Conservation (phyloP, 2,329 filamentous ascomycete species). For the Aspergillus hortae region DNA sequence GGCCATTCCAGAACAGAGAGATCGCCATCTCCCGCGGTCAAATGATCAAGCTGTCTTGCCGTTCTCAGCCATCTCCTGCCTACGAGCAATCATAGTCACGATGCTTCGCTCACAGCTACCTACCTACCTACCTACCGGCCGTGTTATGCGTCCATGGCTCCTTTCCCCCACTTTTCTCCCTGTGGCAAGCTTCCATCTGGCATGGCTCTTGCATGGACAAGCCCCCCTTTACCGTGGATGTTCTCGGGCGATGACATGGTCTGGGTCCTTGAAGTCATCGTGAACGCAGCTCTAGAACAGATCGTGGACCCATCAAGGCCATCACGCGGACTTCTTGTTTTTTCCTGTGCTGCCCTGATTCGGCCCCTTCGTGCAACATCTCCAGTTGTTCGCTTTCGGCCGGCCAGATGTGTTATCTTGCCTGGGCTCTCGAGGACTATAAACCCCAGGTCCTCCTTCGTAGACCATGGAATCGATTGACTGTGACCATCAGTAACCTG, state of each 20-base stretch:
- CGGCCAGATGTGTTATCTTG: constrained; percentile 6
- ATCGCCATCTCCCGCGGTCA: constrained; percentile 16
- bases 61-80: constrained; percentile 11
- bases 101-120: constrained; percentile 7
- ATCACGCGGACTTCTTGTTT: constrained; percentile 25
- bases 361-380: constrained; percentile 7
- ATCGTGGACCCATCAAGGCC: constrained; percentile 12
- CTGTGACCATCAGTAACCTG: not conserved
- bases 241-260: constrained; percentile 14
- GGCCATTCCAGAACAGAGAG: constrained; percentile 16
- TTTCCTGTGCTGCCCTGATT: constrained; percentile 13
- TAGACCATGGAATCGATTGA: not conserved
- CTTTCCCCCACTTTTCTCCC: constrained; percentile 8
- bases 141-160: constrained; percentile 6
- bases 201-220: constrained; percentile 9
- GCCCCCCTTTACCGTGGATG: constrained; percentile 20
- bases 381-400: constrained; percentile 15
- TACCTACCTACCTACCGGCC: not conserved
- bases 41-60: constrained; percentile 13
- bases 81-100: constrained; percentile 9
- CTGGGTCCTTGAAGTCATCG: constrained; percentile 25
- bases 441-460: constrained; percentile 14
- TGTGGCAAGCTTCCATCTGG: constrained; percentile 16
- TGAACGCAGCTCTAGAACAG: constrained; percentile 21
- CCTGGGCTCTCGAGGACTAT: constrained; percentile 15